Conservation (phyloP, 2,329 filamentous ascomycete species). For the Epichloe gansuensis region DNA sequence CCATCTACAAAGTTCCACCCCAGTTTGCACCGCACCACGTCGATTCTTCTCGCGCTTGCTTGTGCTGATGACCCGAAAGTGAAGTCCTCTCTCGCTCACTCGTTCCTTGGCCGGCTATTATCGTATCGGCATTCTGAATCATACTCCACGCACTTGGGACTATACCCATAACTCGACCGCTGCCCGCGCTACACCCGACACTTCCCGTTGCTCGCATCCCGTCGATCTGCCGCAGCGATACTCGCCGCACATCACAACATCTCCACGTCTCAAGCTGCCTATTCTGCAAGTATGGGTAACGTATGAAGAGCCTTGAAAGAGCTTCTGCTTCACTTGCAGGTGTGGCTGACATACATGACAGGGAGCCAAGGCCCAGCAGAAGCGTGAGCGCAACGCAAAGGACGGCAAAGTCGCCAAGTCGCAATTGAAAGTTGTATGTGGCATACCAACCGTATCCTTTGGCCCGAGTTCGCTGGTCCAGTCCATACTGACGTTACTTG, state of each 20-base stretch:
- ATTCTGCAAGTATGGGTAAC: conserved; percentile 2
- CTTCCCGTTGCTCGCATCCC: no score
- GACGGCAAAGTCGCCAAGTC: conserved; percentile 47
- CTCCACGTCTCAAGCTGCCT: background rate
- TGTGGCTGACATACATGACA: conserved; percentile 14
- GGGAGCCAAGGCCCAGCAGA: conserved; percentile 57
- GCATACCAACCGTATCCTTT: background rate
- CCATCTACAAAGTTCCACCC: background rate
- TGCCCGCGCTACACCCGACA: background rate
- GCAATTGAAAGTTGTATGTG: conserved; percentile 54
- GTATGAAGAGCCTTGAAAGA: background rate
- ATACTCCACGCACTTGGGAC: background rate
- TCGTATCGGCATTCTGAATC: background rate
- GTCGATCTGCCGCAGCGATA: background rate
- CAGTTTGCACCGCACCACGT: background rate
- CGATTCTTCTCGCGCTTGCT: background rate
- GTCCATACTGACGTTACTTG: background rate
- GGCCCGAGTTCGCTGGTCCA: background rate
- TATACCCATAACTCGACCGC: background rate
- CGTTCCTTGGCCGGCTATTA: no score
- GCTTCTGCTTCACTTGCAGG: background rate
- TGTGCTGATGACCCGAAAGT: background rate
- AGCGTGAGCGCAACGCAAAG: conserved; percentile 61
- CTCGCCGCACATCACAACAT: background rate
- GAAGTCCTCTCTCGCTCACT: no score